Evolutionary conservation across 768 basidiomycete genomes (phyloP).

Genomic region (Amanita molliuscula): DNA sequence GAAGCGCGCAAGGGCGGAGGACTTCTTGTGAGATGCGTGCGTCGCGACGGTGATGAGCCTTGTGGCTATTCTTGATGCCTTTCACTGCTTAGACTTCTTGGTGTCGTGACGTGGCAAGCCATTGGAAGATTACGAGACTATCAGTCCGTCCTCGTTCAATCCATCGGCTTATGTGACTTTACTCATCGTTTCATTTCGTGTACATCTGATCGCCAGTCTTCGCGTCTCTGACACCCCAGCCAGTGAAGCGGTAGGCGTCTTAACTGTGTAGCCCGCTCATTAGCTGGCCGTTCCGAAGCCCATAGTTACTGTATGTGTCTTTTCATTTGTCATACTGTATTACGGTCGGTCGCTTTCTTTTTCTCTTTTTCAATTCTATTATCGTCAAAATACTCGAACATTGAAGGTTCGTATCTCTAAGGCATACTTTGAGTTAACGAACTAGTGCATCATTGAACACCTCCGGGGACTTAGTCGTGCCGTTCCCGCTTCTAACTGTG

Average conservation of each 20-base stretch:
- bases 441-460: neutral
- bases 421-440: neutral
- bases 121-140: conserved; percentile 9
- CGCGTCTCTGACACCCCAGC: neutral
- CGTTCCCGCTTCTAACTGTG: neutral
- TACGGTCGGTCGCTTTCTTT: conserved; percentile 7
- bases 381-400: neutral
- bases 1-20: conserved; percentile 81
- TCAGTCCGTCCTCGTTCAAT: conserved; percentile 23
- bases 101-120: conserved; percentile 2
- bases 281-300: conserved; percentile 1
- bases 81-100: neutral
- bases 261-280: conserved; percentile 1
- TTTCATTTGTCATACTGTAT: conserved; percentile 3
- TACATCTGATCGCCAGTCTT: neutral
- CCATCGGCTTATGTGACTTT: neutral
- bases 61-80: neutral
- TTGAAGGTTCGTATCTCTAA: conserved; percentile 5
- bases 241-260: conserved; percentile 4
- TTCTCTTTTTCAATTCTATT: neutral
- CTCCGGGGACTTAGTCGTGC: neutral
- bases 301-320: conserved; percentile 8
- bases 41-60: conserved; percentile 6
- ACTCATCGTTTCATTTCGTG: conserved; percentile 3
- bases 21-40: conserved; percentile 45